Evolutionary conservation across 2,329 filamentous ascomycete genomes (phyloP).

Genomic region (Microcyclospora pomicola): DNA sequence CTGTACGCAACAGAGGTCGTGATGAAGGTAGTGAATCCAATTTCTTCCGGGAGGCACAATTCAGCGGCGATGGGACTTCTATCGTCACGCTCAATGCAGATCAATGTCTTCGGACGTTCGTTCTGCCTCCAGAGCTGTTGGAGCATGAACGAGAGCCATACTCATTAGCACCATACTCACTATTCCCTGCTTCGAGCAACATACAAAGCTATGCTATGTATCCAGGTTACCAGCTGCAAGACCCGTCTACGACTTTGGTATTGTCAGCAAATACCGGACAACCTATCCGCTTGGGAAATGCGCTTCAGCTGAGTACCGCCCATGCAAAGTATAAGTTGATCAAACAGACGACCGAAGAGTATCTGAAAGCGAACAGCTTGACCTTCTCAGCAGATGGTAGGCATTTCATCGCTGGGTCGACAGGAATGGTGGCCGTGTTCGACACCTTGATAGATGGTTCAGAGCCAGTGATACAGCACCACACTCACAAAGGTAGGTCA

Average conservation of each 20-base stretch:
- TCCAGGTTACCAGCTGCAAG: slow-evolving; percentile 40
- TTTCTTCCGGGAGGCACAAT: slow-evolving; percentile 34
- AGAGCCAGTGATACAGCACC: slow-evolving; percentile 31
- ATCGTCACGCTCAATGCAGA: slow-evolving; percentile 41
- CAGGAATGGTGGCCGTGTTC: slow-evolving; percentile 41
- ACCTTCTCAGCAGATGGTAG: slow-evolving; percentile 36
- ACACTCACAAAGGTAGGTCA: slow-evolving; percentile 10
- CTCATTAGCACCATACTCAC: slow-evolving; percentile 33
- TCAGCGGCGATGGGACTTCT: slow-evolving; percentile 42
- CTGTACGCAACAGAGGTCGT: too few relatives aligned
- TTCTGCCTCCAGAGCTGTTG: slow-evolving; percentile 39
- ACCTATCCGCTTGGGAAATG: slow-evolving; percentile 44
- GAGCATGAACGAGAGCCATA: slow-evolving; percentile 18
- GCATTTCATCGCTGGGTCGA: slow-evolving; percentile 44
- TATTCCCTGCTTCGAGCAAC: slow-evolving; percentile 30
- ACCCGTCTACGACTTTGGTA: slow-evolving; percentile 36
- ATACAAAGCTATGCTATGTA: slow-evolving; percentile 42
- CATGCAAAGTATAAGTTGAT: slow-evolving; percentile 43
- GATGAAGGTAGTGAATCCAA: slow-evolving; percentile 11
- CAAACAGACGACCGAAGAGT: slow-evolving; percentile 41
- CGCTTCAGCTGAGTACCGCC: slow-evolving; percentile 30
- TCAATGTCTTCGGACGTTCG: slow-evolving; percentile 38
- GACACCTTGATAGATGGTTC: slow-evolving; percentile 37
- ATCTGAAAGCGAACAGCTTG: slow-evolving; percentile 41
- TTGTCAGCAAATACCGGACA: slow-evolving; percentile 40